Conservation (phyloP, 257 asterid genomes). For the Parsonsia alboflavescens region DNA sequence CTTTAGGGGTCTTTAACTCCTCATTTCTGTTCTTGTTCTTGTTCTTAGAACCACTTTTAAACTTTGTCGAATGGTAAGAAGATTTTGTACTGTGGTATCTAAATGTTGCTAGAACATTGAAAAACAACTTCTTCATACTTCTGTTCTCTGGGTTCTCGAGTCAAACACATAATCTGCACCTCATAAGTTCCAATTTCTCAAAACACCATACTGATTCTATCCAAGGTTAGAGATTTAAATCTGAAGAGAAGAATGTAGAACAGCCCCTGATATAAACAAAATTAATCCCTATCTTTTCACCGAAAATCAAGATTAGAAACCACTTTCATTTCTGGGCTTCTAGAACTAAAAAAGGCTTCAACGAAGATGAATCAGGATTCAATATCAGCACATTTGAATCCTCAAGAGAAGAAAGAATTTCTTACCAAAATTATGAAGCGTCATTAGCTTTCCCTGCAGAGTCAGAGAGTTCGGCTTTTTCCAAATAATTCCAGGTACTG, state of each 20-base stretch:
- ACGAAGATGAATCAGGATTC: background rate
- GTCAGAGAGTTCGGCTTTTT: too few relatives aligned
- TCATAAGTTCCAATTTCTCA: background rate
- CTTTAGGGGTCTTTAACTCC: conserved; percentile 17
- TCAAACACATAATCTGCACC: background rate
- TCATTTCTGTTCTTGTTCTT: conserved; percentile 18
- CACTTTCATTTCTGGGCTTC: background rate
- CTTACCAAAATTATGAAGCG: background rate
- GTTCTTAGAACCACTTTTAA: conserved; percentile 18
- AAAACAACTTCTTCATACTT: conserved; percentile 35
- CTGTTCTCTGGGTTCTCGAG: background rate
- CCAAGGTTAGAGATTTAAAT: background rate
- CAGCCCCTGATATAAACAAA: background rate
- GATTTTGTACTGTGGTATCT: conserved; percentile 42
- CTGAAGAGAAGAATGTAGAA: background rate
- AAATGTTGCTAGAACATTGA: conserved; percentile 28
- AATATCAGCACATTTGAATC: background rate
- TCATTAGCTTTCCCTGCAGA: too few relatives aligned
- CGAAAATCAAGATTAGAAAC: background rate
- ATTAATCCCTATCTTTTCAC: background rate
- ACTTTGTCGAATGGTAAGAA: conserved; percentile 12
- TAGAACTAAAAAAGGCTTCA: background rate
- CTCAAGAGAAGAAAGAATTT: background rate
- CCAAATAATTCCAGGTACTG: too few relatives aligned
- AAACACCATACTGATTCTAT: background rate